These are phyloP conservation scores for Sclerotinia nivalis DNA, from an alignment of 2,329 filamentous ascomycete species.

Conservation along the genomic window DNA sequence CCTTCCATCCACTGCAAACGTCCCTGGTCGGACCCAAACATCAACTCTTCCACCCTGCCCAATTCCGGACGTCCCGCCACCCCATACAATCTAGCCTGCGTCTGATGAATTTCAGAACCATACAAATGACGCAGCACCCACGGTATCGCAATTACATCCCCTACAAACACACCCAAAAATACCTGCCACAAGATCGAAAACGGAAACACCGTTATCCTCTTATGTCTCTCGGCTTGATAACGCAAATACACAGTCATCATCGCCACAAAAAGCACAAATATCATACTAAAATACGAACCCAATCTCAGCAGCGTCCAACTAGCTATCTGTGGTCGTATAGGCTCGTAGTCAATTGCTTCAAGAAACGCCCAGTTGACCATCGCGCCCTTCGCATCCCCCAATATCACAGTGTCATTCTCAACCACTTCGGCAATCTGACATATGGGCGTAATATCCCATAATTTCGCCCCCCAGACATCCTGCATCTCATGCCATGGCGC, in stretches of 20 bases:
- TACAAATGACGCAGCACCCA: conserved; percentile 31
- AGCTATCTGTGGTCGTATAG: background rate
- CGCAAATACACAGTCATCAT: background rate
- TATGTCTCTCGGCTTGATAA: too few species aligned
- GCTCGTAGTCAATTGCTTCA: background rate
- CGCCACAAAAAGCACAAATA: background rate
- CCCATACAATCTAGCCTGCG: conserved; percentile 35
- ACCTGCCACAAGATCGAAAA: background rate
- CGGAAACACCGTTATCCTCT: too few species aligned
- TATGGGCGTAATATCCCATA: conserved; percentile 42
- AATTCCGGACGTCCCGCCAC: conserved; percentile 38
- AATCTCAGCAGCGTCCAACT: background rate
- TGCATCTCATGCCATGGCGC: conserved; percentile 31
- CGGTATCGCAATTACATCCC: conserved; percentile 28
- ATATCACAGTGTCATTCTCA: conserved; percentile 39
- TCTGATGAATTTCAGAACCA: conserved; percentile 34
- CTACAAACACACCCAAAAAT: conserved; percentile 16
- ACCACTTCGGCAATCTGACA: conserved; percentile 41
- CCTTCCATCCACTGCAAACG: conserved; percentile 34
- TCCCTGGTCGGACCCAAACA: conserved; percentile 35
- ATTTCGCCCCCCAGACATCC: conserved; percentile 38
- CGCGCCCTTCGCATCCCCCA: conserved; percentile 40
- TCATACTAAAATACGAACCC: background rate
- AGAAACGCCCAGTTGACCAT: conserved; percentile 41
- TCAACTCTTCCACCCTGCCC: conserved; percentile 32